Evolutionary conservation across 352 stramenopile species (phyloP), one percentile per base, ranked within the genome.

Genomic region (Globisporangium heterothallicum): DNA sequence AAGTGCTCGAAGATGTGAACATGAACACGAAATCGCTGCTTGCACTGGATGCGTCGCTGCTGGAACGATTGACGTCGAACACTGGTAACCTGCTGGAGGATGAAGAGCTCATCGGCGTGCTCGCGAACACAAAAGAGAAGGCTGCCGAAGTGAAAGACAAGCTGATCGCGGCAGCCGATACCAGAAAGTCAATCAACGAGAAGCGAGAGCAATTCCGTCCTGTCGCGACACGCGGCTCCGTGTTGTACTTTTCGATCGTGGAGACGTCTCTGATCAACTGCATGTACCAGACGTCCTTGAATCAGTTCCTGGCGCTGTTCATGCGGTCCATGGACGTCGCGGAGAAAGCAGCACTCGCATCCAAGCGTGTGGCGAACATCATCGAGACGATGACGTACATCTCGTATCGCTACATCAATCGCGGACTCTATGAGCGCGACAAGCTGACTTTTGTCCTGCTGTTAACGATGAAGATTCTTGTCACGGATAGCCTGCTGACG

Each of bases 381-480:
- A 99, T 99, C 64, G 95, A 99, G 46, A 98, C 91, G 22, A 98
- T 99, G 96, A 99, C 97, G 24, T 99, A 99, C 69, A 94, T 98
- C 64, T 96, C 93, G 51, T 99, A 99, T 70, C 92, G 96, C 18
- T 99, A 99, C 76, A 96, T 99, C 61, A 99, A 99, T 59, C 92
- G 95, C 32, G 96, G 97, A 0, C 69, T 99, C 2, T 99, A 99
- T 66, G 97, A 99, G 58, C 83, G 93, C 59, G 94, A 99, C 74
- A 99, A 99, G 74, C 78, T 99, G 16, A 99, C 96, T 35, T 99
- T 99, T 66, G 79, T 99, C 19, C 64, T 99, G 30, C 68, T 99
- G 13, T 65, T 99, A 22, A 98, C 97, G 1, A 84, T 99, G 68
- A 99, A 99, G 78, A 98, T 99, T 60, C 78, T 99, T 32, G 94